These are phyloP conservation scores for Penicillium longicatenatum DNA, from an alignment of 495 filamentous ascomycete genomes.

Conservation along the genomic window DNA sequence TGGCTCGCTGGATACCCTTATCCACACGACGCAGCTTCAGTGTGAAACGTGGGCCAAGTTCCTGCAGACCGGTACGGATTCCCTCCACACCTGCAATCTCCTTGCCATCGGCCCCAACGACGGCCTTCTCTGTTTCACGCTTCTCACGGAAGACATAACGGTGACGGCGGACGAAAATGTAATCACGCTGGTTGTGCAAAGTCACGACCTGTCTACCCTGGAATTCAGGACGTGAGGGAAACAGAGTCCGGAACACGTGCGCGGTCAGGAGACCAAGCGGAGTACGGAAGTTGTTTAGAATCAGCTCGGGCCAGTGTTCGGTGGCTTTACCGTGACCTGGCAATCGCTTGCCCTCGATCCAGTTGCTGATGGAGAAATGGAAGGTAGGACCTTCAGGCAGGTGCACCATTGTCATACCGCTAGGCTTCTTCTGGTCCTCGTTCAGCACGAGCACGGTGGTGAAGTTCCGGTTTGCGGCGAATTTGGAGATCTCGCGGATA, in stretches of 20 bases:
- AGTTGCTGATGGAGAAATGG: constrained; percentile 82
- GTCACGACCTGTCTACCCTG: constrained; percentile 86
- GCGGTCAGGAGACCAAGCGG: constrained; percentile 89
- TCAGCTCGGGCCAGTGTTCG: constrained; percentile 87
- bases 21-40: constrained; percentile 89
- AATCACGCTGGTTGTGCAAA: constrained; percentile 93
- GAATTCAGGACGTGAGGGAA: constrained; percentile 80
- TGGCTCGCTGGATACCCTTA: constrained; percentile 78
- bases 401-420: constrained; percentile 77
- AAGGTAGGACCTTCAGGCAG: constrained; percentile 85
- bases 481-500: constrained; percentile 83
- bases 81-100: constrained; percentile 78
- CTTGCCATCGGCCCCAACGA: constrained; percentile 85
- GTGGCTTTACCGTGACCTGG: constrained; percentile 89
- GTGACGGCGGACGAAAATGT: constrained; percentile 88
- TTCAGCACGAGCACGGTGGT: constrained; percentile 79
- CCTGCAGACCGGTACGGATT: constrained; percentile 81
- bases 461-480: constrained; percentile 77
- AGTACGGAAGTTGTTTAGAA: constrained; percentile 94
- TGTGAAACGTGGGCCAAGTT: constrained; percentile 82
- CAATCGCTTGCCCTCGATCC: constrained; percentile 79
- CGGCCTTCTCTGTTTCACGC: constrained; percentile 78
- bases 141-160: constrained; percentile 92
- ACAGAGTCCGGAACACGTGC: constrained; percentile 78
- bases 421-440: constrained; percentile 80